Conservation (phyloP, 768 basidiomycete genomes). For the Leccinum broughii region DNA sequence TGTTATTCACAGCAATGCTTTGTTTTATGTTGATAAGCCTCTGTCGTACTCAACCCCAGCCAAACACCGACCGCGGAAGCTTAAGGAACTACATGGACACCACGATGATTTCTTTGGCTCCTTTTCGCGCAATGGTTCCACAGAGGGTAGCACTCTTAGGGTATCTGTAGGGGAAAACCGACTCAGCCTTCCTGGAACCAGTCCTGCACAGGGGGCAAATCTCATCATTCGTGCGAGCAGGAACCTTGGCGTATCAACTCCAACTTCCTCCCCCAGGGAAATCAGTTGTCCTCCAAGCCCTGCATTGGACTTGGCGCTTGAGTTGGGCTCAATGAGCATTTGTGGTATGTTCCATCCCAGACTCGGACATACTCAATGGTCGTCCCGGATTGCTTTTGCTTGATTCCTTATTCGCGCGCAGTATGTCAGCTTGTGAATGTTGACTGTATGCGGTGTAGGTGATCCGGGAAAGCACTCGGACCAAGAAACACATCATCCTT, state of each 20-base stretch:
- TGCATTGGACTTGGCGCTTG: conserved; percentile 21
- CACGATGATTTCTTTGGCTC: neutral
- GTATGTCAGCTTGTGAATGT: conserved; percentile 1
- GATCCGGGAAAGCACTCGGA: conserved; percentile 11
- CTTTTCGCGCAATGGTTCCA: neutral
- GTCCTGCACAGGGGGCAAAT: conserved; percentile 6
- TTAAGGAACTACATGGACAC: neutral
- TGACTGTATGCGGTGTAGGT: conserved; percentile 15
- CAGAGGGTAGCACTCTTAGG: neutral
- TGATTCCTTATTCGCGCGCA: neutral
- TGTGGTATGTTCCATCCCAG: conserved; percentile 27
- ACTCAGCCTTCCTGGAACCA: conserved; percentile 16
- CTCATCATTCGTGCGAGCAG: neutral
- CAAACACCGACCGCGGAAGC: conserved; percentile 4
- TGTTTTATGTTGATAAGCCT: conserved; percentile 24
- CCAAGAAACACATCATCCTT: conserved; percentile 4
- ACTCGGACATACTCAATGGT: conserved; percentile 1
- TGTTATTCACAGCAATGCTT: conserved; percentile 6
- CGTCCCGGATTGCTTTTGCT: neutral
- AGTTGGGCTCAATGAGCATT: conserved; percentile 25
- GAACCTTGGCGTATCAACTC: neutral
- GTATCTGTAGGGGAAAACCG: conserved; percentile 1
- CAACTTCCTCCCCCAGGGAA: conserved; percentile 1
- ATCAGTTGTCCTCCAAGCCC: conserved; percentile 15
- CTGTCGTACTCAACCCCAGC: conserved; percentile 31